Evolutionary conservation across 2,329 filamentous ascomycete species (phyloP), one percentile per base, ranked within the genome.

Genomic region (Penicillium sp.): DNA sequence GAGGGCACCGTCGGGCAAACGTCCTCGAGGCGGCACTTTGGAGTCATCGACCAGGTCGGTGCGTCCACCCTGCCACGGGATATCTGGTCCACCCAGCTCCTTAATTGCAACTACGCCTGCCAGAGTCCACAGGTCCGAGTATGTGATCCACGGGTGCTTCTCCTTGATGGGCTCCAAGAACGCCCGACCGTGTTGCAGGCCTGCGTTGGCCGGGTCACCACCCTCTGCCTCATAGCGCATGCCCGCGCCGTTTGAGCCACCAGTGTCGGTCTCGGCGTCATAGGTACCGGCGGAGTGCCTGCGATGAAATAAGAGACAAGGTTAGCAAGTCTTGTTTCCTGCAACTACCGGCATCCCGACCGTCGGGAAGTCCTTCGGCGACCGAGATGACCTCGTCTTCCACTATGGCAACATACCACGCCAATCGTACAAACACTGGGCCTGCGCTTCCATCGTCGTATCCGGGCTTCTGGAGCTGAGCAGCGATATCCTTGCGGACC

Each of bases 281-380:
- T 88, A 88, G 5, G 86, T 88, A 31, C 86, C 86, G 1, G 86
- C 76, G n/a, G 83, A 83, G 75, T 89, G 86, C 84, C 84, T 84
- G 17, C 22, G 38, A 51, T 15, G 12, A 53, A 41, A 42, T 39
- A 28, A 31, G 38, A 39, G 11, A 37, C 17, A 55, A 43, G 17
- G 52, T 66, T 31, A 65, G 57, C 56, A 31, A 17, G 25, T 50
- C 38, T 57, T 38, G 41, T 20, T 57, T 35, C 11, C 20, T 15
- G 11, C 38, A 25, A 48, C 35, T 47, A 25, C 49, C 43, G 31
- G 51, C 51, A 54, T 42, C 37, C 38, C 39, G 37, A 51, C 17
- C n/a, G 15, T 28, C 35, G 28, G 22, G 45, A 39, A 49, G 25
- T 43, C 58, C 14, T 28, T 31, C 15, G 43, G 57, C 61, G 49